Percentiles rank a stretch among this genome's conserved stretches.
phyloP scores from a whole-genome alignment of 805 yeast genomes.

The Kazachstania psychrophila region DNA sequence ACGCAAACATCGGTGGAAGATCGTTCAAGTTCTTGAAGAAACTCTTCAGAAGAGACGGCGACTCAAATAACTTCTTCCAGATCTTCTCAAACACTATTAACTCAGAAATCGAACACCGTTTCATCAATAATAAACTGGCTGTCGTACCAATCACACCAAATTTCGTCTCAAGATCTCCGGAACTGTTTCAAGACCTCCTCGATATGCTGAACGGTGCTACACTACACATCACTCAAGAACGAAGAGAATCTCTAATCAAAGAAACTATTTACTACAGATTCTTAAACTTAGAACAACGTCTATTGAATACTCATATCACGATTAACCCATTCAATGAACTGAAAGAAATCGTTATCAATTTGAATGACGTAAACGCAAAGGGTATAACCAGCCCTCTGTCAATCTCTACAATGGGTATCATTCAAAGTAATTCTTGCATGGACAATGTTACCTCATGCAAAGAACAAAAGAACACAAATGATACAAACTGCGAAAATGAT shows the following conservation, averaged over 20 bases:
- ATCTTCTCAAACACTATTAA: constrained; percentile 46
- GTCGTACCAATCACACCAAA: constrained; percentile 66
- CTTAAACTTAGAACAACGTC: constrained; percentile 58
- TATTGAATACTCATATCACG: constrained; percentile 3
- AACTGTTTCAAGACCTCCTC: constrained; percentile 46
- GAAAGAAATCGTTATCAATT: constrained; percentile 48
- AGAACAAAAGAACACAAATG: not conserved
- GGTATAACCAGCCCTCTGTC: constrained; percentile 32
- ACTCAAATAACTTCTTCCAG: constrained; percentile 67
- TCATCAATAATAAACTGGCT: constrained; percentile 16
- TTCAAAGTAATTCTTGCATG: constrained; percentile 5
- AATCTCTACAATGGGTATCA: not conserved
- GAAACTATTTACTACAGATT: constrained; percentile 76
- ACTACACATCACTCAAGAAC: constrained; percentile 41
- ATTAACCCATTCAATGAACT: constrained; percentile 9
- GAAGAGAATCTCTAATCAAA: constrained; percentile 45
- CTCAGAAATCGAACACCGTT: constrained; percentile 40
- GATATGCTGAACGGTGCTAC: constrained; percentile 46
- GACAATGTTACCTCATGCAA: not conserved
- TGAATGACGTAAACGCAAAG: constrained; percentile 30
- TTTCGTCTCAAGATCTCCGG: constrained; percentile 41
- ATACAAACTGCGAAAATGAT: not conserved
- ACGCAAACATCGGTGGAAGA: constrained; percentile 47
- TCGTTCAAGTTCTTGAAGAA: constrained; percentile 50
- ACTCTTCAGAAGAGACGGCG: constrained; percentile 51